Evolutionary conservation across 257 asterid genomes (phyloP).

Genomic region (Thymus mandschuricus): DNA sequence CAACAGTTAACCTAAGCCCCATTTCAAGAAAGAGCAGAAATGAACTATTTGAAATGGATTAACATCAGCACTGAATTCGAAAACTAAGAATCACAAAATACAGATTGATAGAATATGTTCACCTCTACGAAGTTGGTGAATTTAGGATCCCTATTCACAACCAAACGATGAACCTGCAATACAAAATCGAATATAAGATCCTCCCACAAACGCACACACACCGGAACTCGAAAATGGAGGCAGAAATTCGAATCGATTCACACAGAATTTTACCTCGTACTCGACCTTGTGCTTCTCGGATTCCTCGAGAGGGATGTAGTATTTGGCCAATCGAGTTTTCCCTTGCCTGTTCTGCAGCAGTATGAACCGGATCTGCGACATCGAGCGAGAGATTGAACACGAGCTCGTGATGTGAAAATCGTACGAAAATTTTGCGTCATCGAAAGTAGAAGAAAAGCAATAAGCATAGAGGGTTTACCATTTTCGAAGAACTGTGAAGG

Average conservation of each 20-base stretch:
- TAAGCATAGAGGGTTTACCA: constrained; percentile 28
- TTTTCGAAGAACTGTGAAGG: constrained; percentile 7
- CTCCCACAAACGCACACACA: neutral
- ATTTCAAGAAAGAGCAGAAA: neutral
- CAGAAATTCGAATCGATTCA: neutral
- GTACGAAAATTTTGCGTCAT: neutral
- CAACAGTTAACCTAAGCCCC: neutral
- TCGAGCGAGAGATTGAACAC: constrained; percentile 8
- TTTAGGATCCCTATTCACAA: constrained; percentile 88
- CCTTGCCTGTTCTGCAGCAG: constrained; percentile 97
- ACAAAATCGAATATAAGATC: neutral
- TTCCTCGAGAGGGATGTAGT: constrained; percentile 97
- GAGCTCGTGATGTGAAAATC: constrained; percentile 4
- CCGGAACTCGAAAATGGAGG: neutral
- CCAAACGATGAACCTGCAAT: constrained; percentile 85
- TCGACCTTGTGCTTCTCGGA: constrained; percentile 99
- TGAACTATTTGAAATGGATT: neutral
- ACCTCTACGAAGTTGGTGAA: constrained; percentile 95
- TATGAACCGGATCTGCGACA: constrained; percentile 91
- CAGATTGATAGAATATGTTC: constrained; percentile 3
- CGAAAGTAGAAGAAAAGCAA: neutral
- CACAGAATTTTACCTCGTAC: constrained; percentile 66
- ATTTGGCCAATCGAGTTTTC: constrained; percentile 91
- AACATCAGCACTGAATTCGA: neutral
- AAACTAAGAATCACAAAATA: neutral